phyloP scores from a whole-genome alignment of 257 asterid species.

The Penstemon davidsonii region DNA sequence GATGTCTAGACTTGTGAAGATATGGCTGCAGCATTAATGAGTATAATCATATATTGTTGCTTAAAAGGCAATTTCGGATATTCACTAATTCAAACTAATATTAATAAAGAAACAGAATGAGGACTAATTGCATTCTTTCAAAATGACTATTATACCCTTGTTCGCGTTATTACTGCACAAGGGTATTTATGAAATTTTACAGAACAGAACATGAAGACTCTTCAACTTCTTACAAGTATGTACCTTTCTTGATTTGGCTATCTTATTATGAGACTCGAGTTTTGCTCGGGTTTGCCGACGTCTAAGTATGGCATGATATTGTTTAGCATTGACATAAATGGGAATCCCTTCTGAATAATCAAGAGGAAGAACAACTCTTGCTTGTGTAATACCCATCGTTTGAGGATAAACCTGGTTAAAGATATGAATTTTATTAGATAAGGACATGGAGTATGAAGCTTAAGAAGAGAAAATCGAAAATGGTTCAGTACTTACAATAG shows the following conservation, averaged over 20 bases:
- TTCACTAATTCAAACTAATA: not conserved
- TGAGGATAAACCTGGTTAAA: slow-evolving; percentile 59
- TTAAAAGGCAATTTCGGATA: too few relatives aligned
- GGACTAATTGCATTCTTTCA: too few relatives aligned
- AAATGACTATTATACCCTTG: too few relatives aligned
- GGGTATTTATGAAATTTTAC: too few relatives aligned
- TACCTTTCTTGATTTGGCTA: slow-evolving; percentile 62
- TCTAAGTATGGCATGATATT: slow-evolving; percentile 72
- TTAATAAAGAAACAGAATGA: not conserved
- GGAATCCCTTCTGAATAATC: slow-evolving; percentile 58
- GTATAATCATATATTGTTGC: not conserved
- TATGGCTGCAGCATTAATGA: slow-evolving; percentile 47
- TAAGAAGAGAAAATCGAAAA: not conserved
- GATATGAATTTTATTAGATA: slow-evolving; percentile 4
- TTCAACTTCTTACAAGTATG: too few relatives aligned
- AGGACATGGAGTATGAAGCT: not conserved
- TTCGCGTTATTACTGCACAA: too few relatives aligned
- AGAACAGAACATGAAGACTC: too few relatives aligned
- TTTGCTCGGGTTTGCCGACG: slow-evolving; percentile 75
- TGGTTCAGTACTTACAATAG: slow-evolving; percentile 41
- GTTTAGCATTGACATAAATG: slow-evolving; percentile 72
- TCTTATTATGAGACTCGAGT: slow-evolving; percentile 65
- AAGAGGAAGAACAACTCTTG: slow-evolving; percentile 60
- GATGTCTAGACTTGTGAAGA: slow-evolving; percentile 72
- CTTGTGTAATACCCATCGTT: slow-evolving; percentile 46